Base-by-base conservation (phyloP, 2,329 filamentous ascomycete genomes). In the Colletotrichum tanaceti region DNA sequence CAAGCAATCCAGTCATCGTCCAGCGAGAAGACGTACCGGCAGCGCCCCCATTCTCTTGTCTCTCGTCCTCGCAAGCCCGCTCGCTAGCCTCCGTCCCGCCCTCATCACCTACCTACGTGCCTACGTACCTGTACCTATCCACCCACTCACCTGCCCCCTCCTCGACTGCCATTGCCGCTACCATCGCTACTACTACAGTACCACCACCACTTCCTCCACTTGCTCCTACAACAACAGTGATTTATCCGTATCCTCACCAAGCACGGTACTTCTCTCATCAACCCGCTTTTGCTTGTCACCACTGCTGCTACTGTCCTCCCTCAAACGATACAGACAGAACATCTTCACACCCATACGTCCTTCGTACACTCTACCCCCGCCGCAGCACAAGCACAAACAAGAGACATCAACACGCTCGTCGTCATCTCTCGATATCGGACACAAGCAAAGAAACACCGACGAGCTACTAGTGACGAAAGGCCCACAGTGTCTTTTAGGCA, bases 1-100 rank as follows among this genome's bases (percentile, higher is more conserved):
- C 62, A 68, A 52, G 50, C 39, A 65, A 65, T 60, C 61, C 49
- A 43, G 65, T 38, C 55, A 55, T 28, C 43, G 62, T 28, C 43
- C 47, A 68, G 63, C 43, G 60, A 55, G 32, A 59, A 68, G 54
- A 65, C 22, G 62, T 54, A 65, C 62, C 38, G 55, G 65, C 65
- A 65, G 61, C 49, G 54, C 65, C 53, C 49, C 58, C 60, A 49
- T 65, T 65, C 61, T 68, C 61, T 68, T 60, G 65, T 68, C 54
- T 65, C 61, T 65, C 47, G 47, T 44, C 58, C 61, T 50, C 44
- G 35, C 32, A 28, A 32, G 57, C 44, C 44, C 58, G 50, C 61
- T 43, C 47, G 44, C 47, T 63, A 58, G 54, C 53, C 64, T 67
- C 22, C 64, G n/a, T 67, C 58, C 64, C 64, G 53, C 46, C 35